Conservation (phyloP, 2,329 filamentous ascomycete species). For the Aaosphaeria arxii region DNA sequence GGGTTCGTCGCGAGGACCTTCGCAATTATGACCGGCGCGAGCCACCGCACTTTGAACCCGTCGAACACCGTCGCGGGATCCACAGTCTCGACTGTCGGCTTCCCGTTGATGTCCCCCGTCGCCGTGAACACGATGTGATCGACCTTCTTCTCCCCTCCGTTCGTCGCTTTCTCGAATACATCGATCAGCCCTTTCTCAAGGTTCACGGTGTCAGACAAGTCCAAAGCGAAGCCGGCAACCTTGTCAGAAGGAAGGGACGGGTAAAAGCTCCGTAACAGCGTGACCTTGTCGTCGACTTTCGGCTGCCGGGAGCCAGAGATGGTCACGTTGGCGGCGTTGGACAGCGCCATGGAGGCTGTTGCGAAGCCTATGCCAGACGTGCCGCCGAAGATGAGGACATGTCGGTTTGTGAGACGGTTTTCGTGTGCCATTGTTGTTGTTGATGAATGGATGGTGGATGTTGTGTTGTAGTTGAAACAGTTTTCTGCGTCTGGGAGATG, state of each 20-base stretch:
- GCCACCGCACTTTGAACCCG: slow-evolving; percentile 30
- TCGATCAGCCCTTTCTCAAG: slow-evolving; percentile 19
- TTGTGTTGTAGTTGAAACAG: too few relatives aligned
- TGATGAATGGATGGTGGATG: too few relatives aligned
- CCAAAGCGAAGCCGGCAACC: slow-evolving; percentile 22
- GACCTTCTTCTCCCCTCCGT: slow-evolving; percentile 23
- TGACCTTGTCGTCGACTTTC: slow-evolving; percentile 51
- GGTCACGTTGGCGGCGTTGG: slow-evolving; percentile 54
- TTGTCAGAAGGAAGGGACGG: slow-evolving; percentile 12
- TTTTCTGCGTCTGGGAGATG: too few relatives aligned
- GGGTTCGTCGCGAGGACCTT: slow-evolving; percentile 32
- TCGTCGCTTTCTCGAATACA: slow-evolving; percentile 25
- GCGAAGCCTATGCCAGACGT: slow-evolving; percentile 63
- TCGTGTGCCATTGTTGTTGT: slow-evolving; percentile 31
- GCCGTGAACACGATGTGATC: slow-evolving; percentile 32
- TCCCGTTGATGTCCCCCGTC: slow-evolving; percentile 14
- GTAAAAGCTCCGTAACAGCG: slow-evolving; percentile 44
- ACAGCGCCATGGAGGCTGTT: slow-evolving; percentile 57
- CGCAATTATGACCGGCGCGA: slow-evolving; percentile 36
- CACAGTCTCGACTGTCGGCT: slow-evolving; percentile 27
- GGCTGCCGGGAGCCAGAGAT: slow-evolving; percentile 57
- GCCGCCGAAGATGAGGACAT: slow-evolving; percentile 62
- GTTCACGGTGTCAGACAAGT: slow-evolving; percentile 23
- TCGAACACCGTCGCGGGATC: slow-evolving; percentile 12
- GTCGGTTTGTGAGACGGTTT: slow-evolving; percentile 49